Base-by-base conservation (phyloP, 352 stramenopile genomes). In the Globisporangium lucens region DNA sequence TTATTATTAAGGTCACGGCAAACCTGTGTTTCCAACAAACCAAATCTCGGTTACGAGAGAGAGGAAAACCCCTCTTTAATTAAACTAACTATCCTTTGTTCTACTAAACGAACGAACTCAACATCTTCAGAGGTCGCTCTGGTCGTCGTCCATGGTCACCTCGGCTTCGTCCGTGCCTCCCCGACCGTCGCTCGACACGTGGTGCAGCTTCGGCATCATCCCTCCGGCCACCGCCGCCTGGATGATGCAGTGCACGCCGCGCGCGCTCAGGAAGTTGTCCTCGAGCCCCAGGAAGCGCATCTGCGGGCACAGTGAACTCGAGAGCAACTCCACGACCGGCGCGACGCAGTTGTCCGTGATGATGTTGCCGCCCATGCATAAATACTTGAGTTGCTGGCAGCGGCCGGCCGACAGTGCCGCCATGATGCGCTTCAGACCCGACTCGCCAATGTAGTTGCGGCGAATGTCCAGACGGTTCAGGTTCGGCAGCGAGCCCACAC, bases 301-400 rank as follows among this genome's bases (percentile, higher is more conserved):
- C 15, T 75, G 72, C 7, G 82, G 77, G 63, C 79, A 90, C 3
- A 72, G 38, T 2, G 71, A 68, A n/a, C 68, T 70, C 7, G 68
- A 66, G 22, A 91, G 60, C 56, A 92, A 63, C 15, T 64, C 69
- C 20, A 82, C 78, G 27, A 91, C 63, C 20, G 84, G 73, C 8
- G 61, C 41, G 15, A 90, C 85, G 56, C 82, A 89, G 64, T 91
- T 90, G 75, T 94, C 85, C 15, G 85, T 92, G 68, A 94, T 83
- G 58, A 94, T 72, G 73, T 94, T 94, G 49, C 86, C 86, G 20
- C 86, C 86, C 72, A 94, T 79, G 63, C 86, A 92, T 47, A 94
- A 69, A 61, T 88, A 89, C 73, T 89, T 76, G 49, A 91, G 78
- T 53, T 75, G 76, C 58, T 60, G 56, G 43, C 62, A 53, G 20